Percentiles rank a stretch among this genome's conserved stretches.
These are phyloP conservation scores for Cymodocea nodosa DNA, from an alignment of 116 monocot species.

Conservation along the genomic window DNA sequence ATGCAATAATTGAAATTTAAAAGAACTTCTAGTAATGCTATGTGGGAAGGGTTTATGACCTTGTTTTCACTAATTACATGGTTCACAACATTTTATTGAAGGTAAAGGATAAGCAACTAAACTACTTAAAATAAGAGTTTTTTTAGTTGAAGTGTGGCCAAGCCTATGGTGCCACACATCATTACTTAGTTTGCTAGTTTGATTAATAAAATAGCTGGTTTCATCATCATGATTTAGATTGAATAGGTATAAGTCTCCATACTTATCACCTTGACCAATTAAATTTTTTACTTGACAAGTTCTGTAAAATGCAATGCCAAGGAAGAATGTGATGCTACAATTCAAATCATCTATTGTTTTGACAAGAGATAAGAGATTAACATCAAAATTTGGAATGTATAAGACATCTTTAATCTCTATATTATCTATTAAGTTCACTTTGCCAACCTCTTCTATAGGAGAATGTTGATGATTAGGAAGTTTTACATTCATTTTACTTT, in stretches of 20 bases:
- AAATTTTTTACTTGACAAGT: background rate
- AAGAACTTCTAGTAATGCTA: no score
- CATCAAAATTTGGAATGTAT: background rate
- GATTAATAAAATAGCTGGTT: rapidly evolving
- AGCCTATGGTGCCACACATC: background rate
- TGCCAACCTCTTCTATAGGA: no score
- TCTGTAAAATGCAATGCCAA: background rate
- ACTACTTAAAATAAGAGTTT: background rate
- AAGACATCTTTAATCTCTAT: background rate
- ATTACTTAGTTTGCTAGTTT: no score
- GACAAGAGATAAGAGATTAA: background rate
- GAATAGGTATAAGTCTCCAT: background rate
- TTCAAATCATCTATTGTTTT: background rate
- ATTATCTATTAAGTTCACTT: background rate
- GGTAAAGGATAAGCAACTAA: background rate
- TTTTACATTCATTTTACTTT: background rate
- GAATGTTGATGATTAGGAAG: background rate
- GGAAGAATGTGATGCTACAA: background rate
- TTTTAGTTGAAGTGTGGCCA: no score
- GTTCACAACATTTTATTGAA: background rate
- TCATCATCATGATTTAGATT: no score
- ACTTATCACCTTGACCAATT: background rate
- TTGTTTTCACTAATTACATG: background rate
- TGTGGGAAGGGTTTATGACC: background rate
- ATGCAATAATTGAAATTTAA: background rate